These are phyloP conservation scores for Rhodotorula glutinis DNA, from an alignment of 1,284 basidiomycete genomes.

Conservation along the genomic window DNA sequence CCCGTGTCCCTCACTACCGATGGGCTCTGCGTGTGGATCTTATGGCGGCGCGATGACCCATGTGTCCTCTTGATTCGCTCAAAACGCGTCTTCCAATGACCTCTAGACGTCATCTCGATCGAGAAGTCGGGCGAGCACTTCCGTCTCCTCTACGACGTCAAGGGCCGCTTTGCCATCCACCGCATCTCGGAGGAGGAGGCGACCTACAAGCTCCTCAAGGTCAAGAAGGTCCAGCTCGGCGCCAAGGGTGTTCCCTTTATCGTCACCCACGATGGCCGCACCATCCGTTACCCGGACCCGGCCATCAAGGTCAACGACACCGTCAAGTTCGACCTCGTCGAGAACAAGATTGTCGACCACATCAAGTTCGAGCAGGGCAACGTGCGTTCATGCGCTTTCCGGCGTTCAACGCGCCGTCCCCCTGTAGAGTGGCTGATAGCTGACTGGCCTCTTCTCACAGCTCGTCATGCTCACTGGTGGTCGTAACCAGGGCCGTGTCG, in stretches of 20 bases:
- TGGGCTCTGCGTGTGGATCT: neutral
- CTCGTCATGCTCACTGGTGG: conserved; percentile 97
- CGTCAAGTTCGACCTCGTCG: conserved; percentile 92
- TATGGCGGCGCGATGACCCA: too few relatives aligned
- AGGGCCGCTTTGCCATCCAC: conserved; percentile 99
- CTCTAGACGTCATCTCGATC: conserved; percentile 85
- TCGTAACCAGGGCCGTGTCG: conserved; percentile 98
- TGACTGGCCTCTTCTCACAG: neutral
- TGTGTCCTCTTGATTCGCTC: too few relatives aligned
- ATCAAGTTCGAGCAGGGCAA: conserved; percentile 97
- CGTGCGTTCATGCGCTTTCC: conserved; percentile 34
- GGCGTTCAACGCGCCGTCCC: too few relatives aligned
- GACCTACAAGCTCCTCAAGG: conserved; percentile 96
- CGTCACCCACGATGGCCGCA: conserved; percentile 98
- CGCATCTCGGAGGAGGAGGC: conserved; percentile 98
- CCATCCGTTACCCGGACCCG: conserved; percentile 99
- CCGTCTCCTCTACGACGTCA: conserved; percentile 98
- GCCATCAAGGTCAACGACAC: conserved; percentile 95
- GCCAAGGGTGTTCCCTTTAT: conserved; percentile 92
- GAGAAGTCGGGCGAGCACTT: conserved; percentile 99
- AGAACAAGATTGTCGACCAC: conserved; percentile 89
- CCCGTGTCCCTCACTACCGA: too few relatives aligned
- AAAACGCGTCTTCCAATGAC: neutral
- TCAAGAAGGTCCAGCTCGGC: conserved; percentile 86
- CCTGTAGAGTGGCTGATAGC: too few relatives aligned